These are phyloP conservation scores for Pichia manshurica DNA, from an alignment of 805 yeast genomes.

Conservation along the genomic window DNA sequence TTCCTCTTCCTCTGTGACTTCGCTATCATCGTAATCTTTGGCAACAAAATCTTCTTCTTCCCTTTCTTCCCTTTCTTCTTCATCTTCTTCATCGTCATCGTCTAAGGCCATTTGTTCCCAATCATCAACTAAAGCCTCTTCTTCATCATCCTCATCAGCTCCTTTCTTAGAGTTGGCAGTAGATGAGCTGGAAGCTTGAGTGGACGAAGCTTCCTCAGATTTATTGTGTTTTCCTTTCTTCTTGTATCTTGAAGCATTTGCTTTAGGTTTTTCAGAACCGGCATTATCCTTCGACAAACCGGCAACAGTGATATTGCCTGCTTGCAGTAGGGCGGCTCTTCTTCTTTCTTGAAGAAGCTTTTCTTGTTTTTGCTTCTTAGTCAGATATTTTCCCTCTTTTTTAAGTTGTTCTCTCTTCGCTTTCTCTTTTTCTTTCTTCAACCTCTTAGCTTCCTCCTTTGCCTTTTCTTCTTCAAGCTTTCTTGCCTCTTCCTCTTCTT, in stretches of 20 bases:
- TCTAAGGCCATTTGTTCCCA: constrained; percentile 74
- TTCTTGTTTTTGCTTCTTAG: constrained; percentile 94
- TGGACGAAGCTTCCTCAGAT: constrained; percentile 19
- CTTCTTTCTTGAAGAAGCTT: constrained; percentile 81
- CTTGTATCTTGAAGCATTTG: constrained; percentile 67
- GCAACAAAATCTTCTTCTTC: constrained; percentile 29
- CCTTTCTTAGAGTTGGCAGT: constrained; percentile 18
- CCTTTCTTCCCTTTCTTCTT: constrained; percentile 30
- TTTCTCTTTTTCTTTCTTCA: constrained; percentile 83
- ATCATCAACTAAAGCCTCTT: constrained; percentile 59
- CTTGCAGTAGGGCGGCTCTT: constrained; percentile 73
- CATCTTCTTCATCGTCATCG: constrained; percentile 41
- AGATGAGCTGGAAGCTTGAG: neutral
- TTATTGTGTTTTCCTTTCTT: constrained; percentile 20
- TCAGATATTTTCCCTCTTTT: constrained; percentile 91
- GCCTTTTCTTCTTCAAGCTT: constrained; percentile 60
- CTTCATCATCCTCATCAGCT: constrained; percentile 35
- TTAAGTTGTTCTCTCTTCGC: constrained; percentile 84
- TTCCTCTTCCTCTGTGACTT: constrained; percentile 20
- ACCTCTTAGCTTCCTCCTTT: constrained; percentile 51
- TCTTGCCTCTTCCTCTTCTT: constrained; percentile 45
- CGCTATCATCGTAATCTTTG: constrained; percentile 27
- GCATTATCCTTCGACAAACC: constrained; percentile 45
- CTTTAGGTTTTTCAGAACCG: constrained; percentile 8
- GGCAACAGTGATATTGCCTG: constrained; percentile 68